Base-by-base conservation (phyloP, 352 stramenopile genomes). In the Pythium rhizo-oryzae region DNA sequence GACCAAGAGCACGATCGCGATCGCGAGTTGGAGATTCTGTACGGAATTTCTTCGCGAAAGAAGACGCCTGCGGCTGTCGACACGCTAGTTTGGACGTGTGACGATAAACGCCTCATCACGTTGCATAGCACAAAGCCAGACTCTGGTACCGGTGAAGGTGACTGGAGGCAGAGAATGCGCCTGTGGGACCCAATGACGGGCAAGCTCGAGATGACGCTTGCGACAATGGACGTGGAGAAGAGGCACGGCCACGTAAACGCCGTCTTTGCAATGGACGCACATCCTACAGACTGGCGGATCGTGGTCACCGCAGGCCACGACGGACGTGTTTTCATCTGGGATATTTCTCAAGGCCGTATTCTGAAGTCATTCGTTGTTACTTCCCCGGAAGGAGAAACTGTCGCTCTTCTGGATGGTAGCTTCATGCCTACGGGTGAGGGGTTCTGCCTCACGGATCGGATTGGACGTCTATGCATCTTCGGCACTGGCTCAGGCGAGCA, bases 241-340 rank as follows among this genome's bases (percentile, higher is more conserved):
- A 59, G 69, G 33, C n/a, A 78, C 23, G 81, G 71, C 2, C 80
- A 89, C 53, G 64, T 72, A 15, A 84, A 85, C 52, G 75, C 72
- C 13, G 77, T 80, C 3, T 85, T 84, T 69, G 81, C 79, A n/a
- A 75, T 90, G 64, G 75, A 81, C 55, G 70, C 66, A 6, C 83
- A 92, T 65, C 83, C 83, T 6, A 78, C 61, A 6, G 71, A 88
- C 63, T 71, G 65, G 58, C 53, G 64, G 35, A 78, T 92, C 21
- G 63, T 87, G 24, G 59, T 90, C 28, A 89, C 80, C 18, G 81
- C 62, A 8, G 83, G 83, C 16, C 73, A 90, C 53, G 83, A 92
- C 64, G 78, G 80, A n/a, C 69, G 78, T 21, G 70, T 92, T 13
- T 78, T 76, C 39, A 30, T 89, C 3, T 92, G 83, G 83, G 76